Evolutionary conservation across 345 rosid genomes (phyloP).

Genomic region (Salix suchowensis): DNA sequence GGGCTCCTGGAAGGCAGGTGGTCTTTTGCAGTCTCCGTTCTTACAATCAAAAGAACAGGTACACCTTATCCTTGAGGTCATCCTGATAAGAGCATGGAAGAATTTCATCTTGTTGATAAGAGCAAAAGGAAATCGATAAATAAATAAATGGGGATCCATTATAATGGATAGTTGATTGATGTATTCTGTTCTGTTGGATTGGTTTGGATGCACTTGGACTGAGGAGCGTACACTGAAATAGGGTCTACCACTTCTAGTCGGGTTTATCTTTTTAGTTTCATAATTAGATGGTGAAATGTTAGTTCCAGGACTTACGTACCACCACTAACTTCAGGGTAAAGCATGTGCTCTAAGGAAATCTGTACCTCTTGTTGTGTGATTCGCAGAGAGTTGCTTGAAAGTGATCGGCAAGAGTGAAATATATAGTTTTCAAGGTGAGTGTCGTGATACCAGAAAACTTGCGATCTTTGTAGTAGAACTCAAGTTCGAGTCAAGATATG

Average conservation of each 20-base stretch:
- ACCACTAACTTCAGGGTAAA: neutral
- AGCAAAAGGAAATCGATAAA: neutral
- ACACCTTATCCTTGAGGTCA: neutral
- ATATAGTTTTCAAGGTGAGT: neutral
- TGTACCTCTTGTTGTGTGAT: neutral
- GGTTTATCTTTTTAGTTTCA: neutral
- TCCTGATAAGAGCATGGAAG: neutral
- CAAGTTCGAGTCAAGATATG: too few relatives aligned
- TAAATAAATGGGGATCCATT: too few relatives aligned
- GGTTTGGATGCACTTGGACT: too few relatives aligned
- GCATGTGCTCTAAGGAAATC: neutral
- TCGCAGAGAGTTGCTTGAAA: neutral
- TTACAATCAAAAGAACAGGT: slow-evolving; percentile 66
- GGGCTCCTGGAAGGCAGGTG: slow-evolving; percentile 90
- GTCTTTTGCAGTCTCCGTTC: slow-evolving; percentile 74
- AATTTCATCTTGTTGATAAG: too few relatives aligned
- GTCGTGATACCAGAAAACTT: too few relatives aligned
- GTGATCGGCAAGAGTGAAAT: neutral
- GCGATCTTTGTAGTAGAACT: too few relatives aligned
- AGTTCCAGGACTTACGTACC: too few relatives aligned
- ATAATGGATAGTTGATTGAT: too few relatives aligned
- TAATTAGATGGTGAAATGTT: neutral
- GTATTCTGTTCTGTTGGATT: too few relatives aligned
- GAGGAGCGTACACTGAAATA: too few relatives aligned
- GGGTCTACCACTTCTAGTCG: too few relatives aligned